A percentile compares a stretch with the other conserved stretches of the same genome.
Evolutionary conservation across 78 protist species (phyloP).

Genomic region (Tieghemostelium lacteum): DNA sequence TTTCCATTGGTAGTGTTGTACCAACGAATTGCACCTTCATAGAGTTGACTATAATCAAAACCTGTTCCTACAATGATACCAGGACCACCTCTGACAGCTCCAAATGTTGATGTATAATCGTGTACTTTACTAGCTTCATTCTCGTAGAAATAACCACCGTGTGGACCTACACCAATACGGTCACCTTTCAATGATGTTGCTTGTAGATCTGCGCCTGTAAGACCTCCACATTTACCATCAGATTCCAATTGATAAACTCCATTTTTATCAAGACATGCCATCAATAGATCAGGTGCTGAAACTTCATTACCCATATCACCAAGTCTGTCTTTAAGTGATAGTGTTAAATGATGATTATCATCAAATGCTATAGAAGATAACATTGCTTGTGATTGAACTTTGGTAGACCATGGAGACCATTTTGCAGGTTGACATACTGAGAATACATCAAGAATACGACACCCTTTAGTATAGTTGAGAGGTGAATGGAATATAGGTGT

Average conservation of each 20-base stretch:
- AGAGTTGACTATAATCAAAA: slow-evolving; percentile 18
- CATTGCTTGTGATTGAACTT: slow-evolving; percentile 32
- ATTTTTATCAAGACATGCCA: slow-evolving; percentile 25
- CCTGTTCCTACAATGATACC: slow-evolving; percentile 33
- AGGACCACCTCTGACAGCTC: slow-evolving; percentile 34
- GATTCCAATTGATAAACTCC: slow-evolving; percentile 31
- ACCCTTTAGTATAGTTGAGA: slow-evolving; percentile 45
- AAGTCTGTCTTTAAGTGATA: slow-evolving; percentile 42
- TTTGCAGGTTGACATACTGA: slow-evolving; percentile 13
- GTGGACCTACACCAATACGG: slow-evolving; percentile 27
- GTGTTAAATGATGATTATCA: slow-evolving; percentile 4
- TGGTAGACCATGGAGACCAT: slow-evolving; percentile 4
- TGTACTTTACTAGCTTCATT: not conserved
- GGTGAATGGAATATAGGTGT: not conserved
- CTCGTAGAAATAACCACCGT: slow-evolving; percentile 39
- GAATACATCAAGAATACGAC: slow-evolving; percentile 40
- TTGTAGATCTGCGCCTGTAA: not conserved
- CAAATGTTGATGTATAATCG: slow-evolving; percentile 41
- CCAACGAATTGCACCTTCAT: slow-evolving; percentile 64
- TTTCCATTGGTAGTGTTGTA: slow-evolving; percentile 53
- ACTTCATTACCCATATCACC: slow-evolving; percentile 28
- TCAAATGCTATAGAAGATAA: slow-evolving; percentile 23
- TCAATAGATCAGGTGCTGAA: slow-evolving; percentile 26
- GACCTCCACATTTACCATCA: slow-evolving; percentile 37
- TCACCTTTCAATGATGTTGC: slow-evolving; percentile 29